Base-by-base conservation (phyloP, 805 yeast species). In the Danielia oregonensis region DNA sequence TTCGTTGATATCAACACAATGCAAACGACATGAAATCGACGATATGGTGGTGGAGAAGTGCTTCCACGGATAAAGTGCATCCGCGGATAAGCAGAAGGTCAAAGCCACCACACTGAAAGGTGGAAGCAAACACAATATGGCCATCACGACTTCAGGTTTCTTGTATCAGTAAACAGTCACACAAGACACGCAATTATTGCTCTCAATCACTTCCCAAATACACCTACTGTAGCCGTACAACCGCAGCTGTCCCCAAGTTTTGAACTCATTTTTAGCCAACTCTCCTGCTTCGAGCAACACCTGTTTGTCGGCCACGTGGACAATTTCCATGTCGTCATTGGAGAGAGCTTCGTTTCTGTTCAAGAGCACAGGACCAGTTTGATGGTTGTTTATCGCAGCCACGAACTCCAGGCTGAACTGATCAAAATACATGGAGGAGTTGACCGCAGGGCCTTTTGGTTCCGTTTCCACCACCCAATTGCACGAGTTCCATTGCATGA, bases 401-500 rank as follows among this genome's bases (percentile, higher is more conserved):
- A 56, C 44, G 31, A 59, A 59, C 1, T 41, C 43, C 4, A 5
- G 18, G 6, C 63, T 60, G 13, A 63, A 51, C 16, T 65, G 54
- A 18, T 38, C 36, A 40, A 65, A 65, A 42, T 56, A 57, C 61
- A 55, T 54, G 2, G 49, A 44, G 6, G 65, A 58, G 33, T 48
- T 34, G n/a, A 51, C 47, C 5, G 35, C 32, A n/a, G 32, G 37
- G 7, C 22, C 15, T 4, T 30, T 40, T 5, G 36, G 30, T 5
- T 24, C 24, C 8, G 50, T 48, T 14, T 26, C 35, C 24, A 70
- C 50, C 30, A 46, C 50, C 76, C 77, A 72, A 33, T 65, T 61
- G 40, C 79, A 66, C 39, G 64, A 63, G 43, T 70, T 70, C 67
- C 80, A 78, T 33, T 64, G 72, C 58, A 74, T 65, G 48, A 78